These are phyloP conservation scores for Hydrangea macrophylla DNA, from an alignment of 148 eudicot species.

Conservation along the genomic window DNA sequence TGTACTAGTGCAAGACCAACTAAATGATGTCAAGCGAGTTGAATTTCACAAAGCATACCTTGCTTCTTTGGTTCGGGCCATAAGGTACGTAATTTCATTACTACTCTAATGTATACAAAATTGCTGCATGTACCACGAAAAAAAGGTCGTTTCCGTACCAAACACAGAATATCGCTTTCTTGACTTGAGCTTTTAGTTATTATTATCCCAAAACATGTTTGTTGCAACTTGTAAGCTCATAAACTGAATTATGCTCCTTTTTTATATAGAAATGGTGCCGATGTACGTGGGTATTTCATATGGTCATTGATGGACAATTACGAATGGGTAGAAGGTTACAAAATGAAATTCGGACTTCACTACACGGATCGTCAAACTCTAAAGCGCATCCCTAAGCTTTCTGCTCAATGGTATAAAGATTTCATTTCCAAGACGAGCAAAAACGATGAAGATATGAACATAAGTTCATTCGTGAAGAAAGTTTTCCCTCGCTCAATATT, in stretches of 20 bases:
- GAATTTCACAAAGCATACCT: constrained; percentile 52
- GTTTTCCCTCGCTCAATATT: neutral
- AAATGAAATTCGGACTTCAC: constrained; percentile 42
- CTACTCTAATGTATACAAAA: neutral
- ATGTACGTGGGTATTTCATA: constrained; percentile 61
- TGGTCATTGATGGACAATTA: constrained; percentile 69
- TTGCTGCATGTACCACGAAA: too few species aligned
- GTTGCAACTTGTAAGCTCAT: too few species aligned
- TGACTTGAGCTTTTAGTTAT: too few species aligned
- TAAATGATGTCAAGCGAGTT: constrained; percentile 49
- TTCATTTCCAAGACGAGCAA: constrained; percentile 34
- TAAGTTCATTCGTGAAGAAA: constrained; percentile 11
- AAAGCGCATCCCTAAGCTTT: constrained; percentile 45
- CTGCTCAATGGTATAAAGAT: constrained; percentile 56
- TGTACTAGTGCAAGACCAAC: constrained; percentile 12
- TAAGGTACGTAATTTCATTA: constrained; percentile 43
- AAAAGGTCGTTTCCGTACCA: too few species aligned
- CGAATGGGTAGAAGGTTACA: constrained; percentile 56
- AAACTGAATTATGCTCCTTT: too few species aligned
- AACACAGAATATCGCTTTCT: neutral
- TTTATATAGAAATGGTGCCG: constrained; percentile 37
- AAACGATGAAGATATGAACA: neutral
- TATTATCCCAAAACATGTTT: too few species aligned
- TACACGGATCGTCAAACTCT: constrained; percentile 39
- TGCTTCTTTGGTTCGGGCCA: constrained; percentile 50